phyloP scores from a whole-genome alignment of 1,139 yeast species.

The Blastobotrys petasosporus region DNA sequence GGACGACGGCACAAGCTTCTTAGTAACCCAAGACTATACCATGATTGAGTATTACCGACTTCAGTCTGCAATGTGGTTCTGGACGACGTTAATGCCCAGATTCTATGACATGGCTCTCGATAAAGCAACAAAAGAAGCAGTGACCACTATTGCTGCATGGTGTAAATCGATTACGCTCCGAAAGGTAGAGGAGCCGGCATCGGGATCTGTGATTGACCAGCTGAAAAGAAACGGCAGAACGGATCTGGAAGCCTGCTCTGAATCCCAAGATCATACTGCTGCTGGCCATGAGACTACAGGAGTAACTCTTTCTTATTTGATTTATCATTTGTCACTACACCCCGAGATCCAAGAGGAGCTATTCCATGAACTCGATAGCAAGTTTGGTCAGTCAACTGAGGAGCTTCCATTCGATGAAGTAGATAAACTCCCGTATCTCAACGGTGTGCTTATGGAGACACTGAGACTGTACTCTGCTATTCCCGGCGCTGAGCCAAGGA shows the following conservation, averaged over 20 bases:
- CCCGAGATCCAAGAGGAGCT: constrained; percentile 44
- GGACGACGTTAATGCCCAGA: constrained; percentile 58
- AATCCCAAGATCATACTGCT: constrained; percentile 46
- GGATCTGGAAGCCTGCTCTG: constrained; percentile 39
- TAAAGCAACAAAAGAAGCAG: constrained; percentile 37
- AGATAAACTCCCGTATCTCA: constrained; percentile 49
- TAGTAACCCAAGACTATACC: constrained; percentile 33
- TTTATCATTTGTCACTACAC: constrained; percentile 51
- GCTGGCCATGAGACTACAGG: constrained; percentile 83
- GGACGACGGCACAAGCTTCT: constrained; percentile 37
- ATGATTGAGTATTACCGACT: constrained; percentile 40
- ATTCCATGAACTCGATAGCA: constrained; percentile 38
- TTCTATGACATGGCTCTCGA: constrained; percentile 49
- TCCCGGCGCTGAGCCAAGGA: constrained; percentile 69
- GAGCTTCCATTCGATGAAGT: constrained; percentile 30
- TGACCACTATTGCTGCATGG: constrained; percentile 46
- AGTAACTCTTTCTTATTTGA: constrained; percentile 52
- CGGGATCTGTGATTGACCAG: constrained; percentile 40
- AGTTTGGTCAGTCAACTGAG: constrained; percentile 19
- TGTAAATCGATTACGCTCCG: constrained; percentile 35
- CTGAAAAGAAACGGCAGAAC: constrained; percentile 27
- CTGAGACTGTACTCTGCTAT: constrained; percentile 62
- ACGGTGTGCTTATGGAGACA: constrained; percentile 54
- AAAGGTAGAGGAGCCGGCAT: constrained; percentile 21
- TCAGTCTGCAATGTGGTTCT: constrained; percentile 62